Evolutionary conservation across 2,329 filamentous ascomycete species (phyloP), one percentile per base, ranked within the genome.

Genomic region (Pseudogymnoascus sp.): DNA sequence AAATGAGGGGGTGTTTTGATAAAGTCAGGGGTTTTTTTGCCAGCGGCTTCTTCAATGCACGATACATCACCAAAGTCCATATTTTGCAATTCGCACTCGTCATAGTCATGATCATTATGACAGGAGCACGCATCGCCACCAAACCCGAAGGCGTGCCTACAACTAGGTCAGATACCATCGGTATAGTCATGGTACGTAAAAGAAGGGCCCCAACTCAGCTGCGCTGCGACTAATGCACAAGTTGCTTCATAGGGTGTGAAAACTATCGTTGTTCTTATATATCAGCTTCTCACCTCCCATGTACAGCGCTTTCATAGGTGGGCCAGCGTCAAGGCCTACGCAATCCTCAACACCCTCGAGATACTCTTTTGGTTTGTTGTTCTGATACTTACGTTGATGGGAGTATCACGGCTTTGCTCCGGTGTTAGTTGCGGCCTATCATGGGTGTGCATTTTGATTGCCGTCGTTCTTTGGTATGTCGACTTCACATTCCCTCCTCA

Each of bases 341-440:
- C 68, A 3, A 73, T 76, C 34, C 67, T 77, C 60, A 75, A 74
- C 65, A 67, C 62, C 48, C 65, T 77, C 13, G 75, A 78, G 62
- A 63, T 73, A 12, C 67, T 76, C 12, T 76, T 76, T 63, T 77
- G 75, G 74, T 67, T 68, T 13, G 71, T 68, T 4, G 71, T 74
- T 6, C 64, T 71, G 4, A 68, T 72, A 35, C 57, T 74, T 37
- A 62, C 63, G 33, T 63, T 68, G 9, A 35, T 35, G 13, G 34
- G 34, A 7, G 5, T 35, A 35, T n/a, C 34, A 8, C 8, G 15
- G 34, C 15, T 35, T 35, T 35, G 34, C 34, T 35, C 34, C 15
- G 34, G 34, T 35, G 34, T 35, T 15, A 35, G n/a, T 15, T 35
- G 34, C 13, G 34, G 34, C n/a, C 34, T 35, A 15, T 15, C 34